Conservation (phyloP, 257 asterid genomes). For the Solanum tarijense region DNA sequence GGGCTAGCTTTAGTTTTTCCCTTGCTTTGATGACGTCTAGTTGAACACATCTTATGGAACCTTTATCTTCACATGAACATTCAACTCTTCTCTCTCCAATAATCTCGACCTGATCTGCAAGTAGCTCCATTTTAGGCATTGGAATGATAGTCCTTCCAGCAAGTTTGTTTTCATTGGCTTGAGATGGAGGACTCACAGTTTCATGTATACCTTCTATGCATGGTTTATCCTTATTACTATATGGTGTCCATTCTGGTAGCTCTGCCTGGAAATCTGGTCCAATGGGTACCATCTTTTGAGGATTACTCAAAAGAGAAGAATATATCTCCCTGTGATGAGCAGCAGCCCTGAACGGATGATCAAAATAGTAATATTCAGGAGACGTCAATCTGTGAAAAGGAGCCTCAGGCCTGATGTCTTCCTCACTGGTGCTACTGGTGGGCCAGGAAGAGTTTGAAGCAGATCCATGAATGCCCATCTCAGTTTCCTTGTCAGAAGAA, state of each 20-base stretch:
- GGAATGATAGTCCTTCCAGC: constrained; percentile 38
- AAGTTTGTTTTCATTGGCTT: constrained; percentile 7
- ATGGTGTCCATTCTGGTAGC: constrained; percentile 47
- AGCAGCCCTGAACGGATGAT: constrained; percentile 24
- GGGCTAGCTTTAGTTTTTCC: too few species aligned
- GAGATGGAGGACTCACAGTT: neutral
- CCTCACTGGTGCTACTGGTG: constrained; percentile 51
- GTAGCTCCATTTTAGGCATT: constrained; percentile 23
- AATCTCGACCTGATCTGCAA: constrained; percentile 15
- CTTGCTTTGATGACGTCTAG: too few species aligned
- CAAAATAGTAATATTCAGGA: constrained; percentile 24
- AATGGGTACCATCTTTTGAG: constrained; percentile 46
- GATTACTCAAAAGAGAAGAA: constrained; percentile 17
- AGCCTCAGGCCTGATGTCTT: constrained; percentile 23
- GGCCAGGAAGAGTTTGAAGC: constrained; percentile 36
- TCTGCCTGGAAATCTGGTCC: constrained; percentile 70
- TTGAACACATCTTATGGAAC: too few species aligned
- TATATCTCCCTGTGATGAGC: constrained; percentile 26
- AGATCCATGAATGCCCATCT: constrained; percentile 3
- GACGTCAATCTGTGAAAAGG: constrained; percentile 14
- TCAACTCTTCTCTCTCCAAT: constrained; percentile 43
- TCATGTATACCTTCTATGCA: neutral
- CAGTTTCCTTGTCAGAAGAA: neutral
- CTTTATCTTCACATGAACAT: too few species aligned
- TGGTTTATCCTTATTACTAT: neutral